Conservation (phyloP, 2,329 filamentous ascomycete genomes). For the Fusarium napiforme region DNA sequence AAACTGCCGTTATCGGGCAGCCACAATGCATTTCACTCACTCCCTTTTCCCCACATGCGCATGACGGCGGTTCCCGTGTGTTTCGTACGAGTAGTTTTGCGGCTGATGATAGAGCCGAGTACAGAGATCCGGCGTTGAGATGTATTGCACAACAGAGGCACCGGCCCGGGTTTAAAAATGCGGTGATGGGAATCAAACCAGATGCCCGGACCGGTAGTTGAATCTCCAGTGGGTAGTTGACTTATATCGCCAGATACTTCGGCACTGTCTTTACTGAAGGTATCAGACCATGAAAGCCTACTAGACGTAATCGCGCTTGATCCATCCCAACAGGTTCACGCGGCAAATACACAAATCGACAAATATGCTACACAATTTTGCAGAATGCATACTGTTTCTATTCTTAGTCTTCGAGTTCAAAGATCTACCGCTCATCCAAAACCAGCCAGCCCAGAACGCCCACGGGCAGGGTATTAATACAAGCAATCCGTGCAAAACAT, state of each 20-base stretch:
- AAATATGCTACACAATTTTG: not conserved
- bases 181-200: not conserved
- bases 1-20: conserved; percentile 27
- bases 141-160: not conserved
- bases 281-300: not conserved
- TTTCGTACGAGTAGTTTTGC: conserved; percentile 24
- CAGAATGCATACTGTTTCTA: not conserved
- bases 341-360: conserved; percentile 9
- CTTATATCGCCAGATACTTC: not conserved
- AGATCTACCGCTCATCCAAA: conserved; percentile 24
- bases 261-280: not conserved
- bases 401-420: conserved; percentile 4
- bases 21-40: conserved; percentile 14
- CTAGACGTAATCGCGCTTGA: not conserved
- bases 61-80: conserved; percentile 28
- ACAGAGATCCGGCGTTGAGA: not conserved
- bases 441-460: conserved; percentile 35
- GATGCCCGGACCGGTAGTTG: conserved; percentile 34
- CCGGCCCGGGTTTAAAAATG: conserved; percentile 37
- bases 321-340: conserved; percentile 6
- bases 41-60: conserved; percentile 17
- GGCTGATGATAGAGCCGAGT: not conserved
- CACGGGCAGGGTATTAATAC: conserved; percentile 44
- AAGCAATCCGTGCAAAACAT: conserved; percentile 31
- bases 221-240: not conserved